phyloP scores from a whole-genome alignment of 805 yeast genomes.

The Pichia gijzeniarum region DNA sequence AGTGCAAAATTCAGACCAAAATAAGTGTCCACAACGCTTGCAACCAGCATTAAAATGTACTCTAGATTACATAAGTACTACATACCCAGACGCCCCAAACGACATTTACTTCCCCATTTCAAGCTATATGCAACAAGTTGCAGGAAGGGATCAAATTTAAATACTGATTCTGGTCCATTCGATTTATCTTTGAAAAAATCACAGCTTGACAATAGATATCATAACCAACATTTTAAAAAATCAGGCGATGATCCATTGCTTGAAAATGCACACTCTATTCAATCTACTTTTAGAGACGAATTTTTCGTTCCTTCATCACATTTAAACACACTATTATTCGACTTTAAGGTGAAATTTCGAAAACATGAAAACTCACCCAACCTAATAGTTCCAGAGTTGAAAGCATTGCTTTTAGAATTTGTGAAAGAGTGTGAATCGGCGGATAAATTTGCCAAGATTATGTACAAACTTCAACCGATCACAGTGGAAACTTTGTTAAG shows the following conservation, averaged over 20 bases:
- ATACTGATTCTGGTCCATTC: neutral
- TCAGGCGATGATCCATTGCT: neutral
- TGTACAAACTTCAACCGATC: neutral
- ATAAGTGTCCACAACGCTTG: too few relatives aligned
- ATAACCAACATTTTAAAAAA: neutral
- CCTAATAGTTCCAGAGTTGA: neutral
- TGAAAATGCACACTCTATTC: neutral
- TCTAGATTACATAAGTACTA: too few relatives aligned
- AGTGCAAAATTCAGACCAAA: too few relatives aligned
- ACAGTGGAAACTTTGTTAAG: neutral
- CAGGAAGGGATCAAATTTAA: neutral
- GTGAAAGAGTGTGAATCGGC: neutral
- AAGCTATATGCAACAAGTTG: too few relatives aligned
- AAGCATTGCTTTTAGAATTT: neutral
- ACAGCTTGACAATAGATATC: neutral
- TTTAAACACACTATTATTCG: neutral
- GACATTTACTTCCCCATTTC: too few relatives aligned
- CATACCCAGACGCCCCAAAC: too few relatives aligned
- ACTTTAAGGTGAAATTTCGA: neutral
- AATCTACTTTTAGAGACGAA: neutral
- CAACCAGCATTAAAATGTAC: too few relatives aligned
- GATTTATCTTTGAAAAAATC: neutral
- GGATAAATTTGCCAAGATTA: neutral
- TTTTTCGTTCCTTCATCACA: slow-evolving; percentile 1
- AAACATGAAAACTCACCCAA: neutral